Conservation (phyloP, 495 filamentous ascomycete species). For the Barbatosphaeria neglecta region DNA sequence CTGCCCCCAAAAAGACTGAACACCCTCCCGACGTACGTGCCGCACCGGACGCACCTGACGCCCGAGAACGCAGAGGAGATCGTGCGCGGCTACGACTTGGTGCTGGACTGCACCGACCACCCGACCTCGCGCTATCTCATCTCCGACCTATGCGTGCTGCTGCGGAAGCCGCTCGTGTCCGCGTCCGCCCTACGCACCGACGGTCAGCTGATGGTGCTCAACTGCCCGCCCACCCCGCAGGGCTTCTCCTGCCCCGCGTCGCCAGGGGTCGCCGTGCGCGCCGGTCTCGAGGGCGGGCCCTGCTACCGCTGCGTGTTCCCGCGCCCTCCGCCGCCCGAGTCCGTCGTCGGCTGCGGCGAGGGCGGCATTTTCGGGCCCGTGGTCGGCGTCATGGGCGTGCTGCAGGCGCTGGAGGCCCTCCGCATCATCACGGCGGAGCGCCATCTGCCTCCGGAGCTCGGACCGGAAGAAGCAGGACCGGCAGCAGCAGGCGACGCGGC, state of each 20-base stretch:
- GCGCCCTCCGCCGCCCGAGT: conserved; percentile 68
- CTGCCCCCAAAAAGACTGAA: conserved; percentile 48
- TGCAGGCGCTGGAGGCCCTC: conserved; percentile 83
- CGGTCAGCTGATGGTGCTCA: conserved; percentile 81
- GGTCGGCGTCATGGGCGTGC: conserved; percentile 85
- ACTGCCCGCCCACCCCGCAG: conserved; percentile 43
- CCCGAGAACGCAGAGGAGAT: conserved; percentile 52
- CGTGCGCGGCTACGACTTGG: conserved; percentile 60
- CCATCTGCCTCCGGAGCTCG: conserved; percentile 4
- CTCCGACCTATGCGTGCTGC: conserved; percentile 74
- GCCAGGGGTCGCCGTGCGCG: too few species aligned
- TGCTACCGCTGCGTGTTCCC: conserved; percentile 95
- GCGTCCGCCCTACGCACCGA: conserved; percentile 79
- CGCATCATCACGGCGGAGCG: conserved; percentile 53
- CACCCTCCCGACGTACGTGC: conserved; percentile 48
- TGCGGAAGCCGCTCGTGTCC: conserved; percentile 70
- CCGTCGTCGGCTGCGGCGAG: conserved; percentile 74
- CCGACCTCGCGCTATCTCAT: conserved; percentile 86
- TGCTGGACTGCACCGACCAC: conserved; percentile 91
- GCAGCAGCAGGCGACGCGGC: too few species aligned
- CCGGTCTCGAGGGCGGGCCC: conserved; percentile 51
- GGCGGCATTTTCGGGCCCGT: conserved; percentile 87
- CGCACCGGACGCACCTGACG: conserved; percentile 49
- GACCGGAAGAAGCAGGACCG: background rate
- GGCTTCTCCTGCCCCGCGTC: too few species aligned